Percentiles rank a stretch among this genome's conserved stretches.
Conservation (phyloP, 139 green algal species). For the Edaphochlamys debaryana region DNA sequence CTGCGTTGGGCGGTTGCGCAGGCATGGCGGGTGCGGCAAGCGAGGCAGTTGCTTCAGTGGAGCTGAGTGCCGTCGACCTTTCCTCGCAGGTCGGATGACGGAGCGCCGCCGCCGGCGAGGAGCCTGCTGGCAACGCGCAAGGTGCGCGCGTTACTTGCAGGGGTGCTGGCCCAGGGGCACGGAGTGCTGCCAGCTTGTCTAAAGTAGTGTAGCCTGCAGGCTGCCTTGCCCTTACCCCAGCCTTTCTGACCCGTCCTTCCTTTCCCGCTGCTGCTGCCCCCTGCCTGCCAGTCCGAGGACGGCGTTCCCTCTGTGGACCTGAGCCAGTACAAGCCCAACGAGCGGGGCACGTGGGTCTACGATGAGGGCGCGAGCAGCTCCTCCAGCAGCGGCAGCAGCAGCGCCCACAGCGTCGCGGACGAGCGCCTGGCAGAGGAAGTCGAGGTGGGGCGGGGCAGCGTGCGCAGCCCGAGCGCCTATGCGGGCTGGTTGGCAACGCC, state of each 20-base stretch:
- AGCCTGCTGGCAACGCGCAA: slow-evolving; percentile 22
- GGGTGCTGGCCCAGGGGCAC: too few relatives aligned
- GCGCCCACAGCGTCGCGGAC: slow-evolving; percentile 24
- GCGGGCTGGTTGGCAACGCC: neutral
- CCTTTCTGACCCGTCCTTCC: too few relatives aligned
- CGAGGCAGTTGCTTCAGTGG: too few relatives aligned
- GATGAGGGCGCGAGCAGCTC: neutral
- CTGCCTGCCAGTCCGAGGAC: slow-evolving; percentile 22
- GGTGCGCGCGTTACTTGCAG: too few relatives aligned
- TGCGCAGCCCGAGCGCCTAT: too few relatives aligned
- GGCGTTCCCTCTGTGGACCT: neutral
- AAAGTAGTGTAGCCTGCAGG: too few relatives aligned
- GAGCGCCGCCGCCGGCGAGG: neutral
- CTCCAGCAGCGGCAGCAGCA: neutral
- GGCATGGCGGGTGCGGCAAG: too few relatives aligned
- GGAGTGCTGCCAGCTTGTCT: too few relatives aligned
- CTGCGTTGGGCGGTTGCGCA: too few relatives aligned
- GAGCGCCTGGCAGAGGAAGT: slow-evolving; percentile 30
- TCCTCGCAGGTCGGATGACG: neutral
- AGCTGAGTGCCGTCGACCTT: too few relatives aligned
- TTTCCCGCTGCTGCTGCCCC: too few relatives aligned
- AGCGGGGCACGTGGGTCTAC: neutral
- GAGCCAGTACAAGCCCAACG: neutral
- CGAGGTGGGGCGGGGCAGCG: slow-evolving; percentile 11
- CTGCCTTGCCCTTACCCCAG: too few relatives aligned